Base-by-base conservation (phyloP, 345 rosid genomes). In the Citrus medica region DNA sequence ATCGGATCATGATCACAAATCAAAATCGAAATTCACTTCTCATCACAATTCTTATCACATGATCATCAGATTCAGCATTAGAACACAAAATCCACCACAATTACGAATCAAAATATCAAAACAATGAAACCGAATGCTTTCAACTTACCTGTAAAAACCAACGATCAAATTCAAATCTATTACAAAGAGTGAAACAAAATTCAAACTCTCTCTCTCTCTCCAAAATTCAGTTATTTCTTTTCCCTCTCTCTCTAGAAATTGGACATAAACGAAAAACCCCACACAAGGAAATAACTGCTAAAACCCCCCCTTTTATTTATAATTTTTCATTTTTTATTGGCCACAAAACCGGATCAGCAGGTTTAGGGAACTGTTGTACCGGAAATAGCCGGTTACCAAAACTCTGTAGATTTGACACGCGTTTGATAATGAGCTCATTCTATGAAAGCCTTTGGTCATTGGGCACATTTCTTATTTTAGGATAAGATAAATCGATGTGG, bases 1-100 rank as follows among this genome's bases (percentile, higher is more conserved):
- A 83, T 87, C 89, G 82, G 89, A 89, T 86, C 92, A 69, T 83
- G 76, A 84, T 67, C 76, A 48, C 65, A 67, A 53, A 53, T 17
- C 75, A 25, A 5, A 46, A 61, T 79, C 58, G 32, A 80, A 9
- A 78, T 24, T 69, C 59, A n/a, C 42, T 74, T 69, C 61, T 38
- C 69, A 16, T 78, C 37, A 13, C 51, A 51, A 22, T 58, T 32
- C 4, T 21, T 80, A 77, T 55, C 65, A 8, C 35, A 32, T 12
- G 58, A 53, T 21, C 59, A 69, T 59, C 78, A 79, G 81, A 80
- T 77, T 78, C 78, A 56, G 76, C 67, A n/a, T 51, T 71, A 58
- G 53, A 73, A 9, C 40, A 48, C 79, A 83, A 13, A 75, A 77
- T 60, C 63, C 55, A 66, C 30, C 79, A 28, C 33, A 73, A 74